Evolutionary conservation across 192 early-diverging fungal species (phyloP).

Genomic region (Coemansia aciculifera): DNA sequence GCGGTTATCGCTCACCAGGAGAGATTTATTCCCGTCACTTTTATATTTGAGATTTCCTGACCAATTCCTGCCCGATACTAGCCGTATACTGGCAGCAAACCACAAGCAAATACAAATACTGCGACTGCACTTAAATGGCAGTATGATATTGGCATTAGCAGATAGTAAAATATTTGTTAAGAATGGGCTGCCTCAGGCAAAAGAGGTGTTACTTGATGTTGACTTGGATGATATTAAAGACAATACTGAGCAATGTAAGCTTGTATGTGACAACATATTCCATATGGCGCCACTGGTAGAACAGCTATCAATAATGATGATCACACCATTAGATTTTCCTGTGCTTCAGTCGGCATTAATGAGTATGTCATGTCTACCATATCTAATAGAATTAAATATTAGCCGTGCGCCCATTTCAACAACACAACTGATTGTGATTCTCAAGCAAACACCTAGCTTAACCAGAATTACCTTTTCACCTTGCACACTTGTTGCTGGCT

Average conservation of each 20-base stretch:
- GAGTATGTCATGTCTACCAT: neutral
- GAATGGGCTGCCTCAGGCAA: neutral
- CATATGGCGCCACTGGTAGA: neutral
- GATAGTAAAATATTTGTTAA: neutral
- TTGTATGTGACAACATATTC: neutral
- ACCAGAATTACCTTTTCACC: neutral
- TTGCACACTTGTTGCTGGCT: neutral
- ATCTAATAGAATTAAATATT: neutral
- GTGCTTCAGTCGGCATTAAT: neutral
- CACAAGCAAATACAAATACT: neutral
- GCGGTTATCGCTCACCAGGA: neutral
- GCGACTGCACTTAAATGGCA: neutral
- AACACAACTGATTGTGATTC: neutral
- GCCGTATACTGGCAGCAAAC: neutral
- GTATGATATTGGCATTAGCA: neutral
- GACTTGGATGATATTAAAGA: constrained; percentile 1
- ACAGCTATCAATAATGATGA: neutral
- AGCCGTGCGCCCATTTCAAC: neutral
- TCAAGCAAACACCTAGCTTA: neutral
- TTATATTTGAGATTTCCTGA: neutral
- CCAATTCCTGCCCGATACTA: neutral
- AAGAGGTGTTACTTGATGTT: neutral
- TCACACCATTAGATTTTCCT: no score
- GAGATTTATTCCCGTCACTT: neutral
- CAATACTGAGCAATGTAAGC: neutral